phyloP scores from a whole-genome alignment of 1,139 yeast species.

The Lodderomyces theae region DNA sequence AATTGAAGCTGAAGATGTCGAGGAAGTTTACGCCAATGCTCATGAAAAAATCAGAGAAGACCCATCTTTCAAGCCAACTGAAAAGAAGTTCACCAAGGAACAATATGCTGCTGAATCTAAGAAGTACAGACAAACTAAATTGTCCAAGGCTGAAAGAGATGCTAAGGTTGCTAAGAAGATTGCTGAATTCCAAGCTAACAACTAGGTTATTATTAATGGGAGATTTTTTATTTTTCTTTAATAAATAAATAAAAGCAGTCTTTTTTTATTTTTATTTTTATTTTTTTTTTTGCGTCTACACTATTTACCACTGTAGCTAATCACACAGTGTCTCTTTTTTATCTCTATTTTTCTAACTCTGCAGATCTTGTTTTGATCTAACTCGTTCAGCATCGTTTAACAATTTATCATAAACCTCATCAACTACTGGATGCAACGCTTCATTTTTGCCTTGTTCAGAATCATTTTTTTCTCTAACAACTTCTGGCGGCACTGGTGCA shows the following conservation, averaged over 20 bases:
- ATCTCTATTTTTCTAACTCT: background rate
- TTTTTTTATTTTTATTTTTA: background rate
- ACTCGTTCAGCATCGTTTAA: conserved; percentile 65
- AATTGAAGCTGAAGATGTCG: conserved; percentile 94
- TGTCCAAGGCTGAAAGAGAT: conserved; percentile 87
- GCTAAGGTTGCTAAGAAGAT: conserved; percentile 90
- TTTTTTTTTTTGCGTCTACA: too few species aligned
- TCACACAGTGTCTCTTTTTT: too few species aligned
- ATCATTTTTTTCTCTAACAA: background rate
- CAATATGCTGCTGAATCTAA: conserved; percentile 96
- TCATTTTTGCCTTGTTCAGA: conserved; percentile 8
- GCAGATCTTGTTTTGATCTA: conserved; percentile 30
- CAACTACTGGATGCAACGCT: conserved; percentile 43
- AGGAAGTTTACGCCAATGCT: conserved; percentile 93
- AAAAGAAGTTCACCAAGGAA: conserved; percentile 94
- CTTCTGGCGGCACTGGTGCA: too few species aligned
- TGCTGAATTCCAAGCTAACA: conserved; percentile 68
- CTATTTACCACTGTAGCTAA: background rate
- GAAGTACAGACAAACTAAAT: conserved; percentile 86
- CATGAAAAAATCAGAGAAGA: conserved; percentile 95
- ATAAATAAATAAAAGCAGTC: too few species aligned
- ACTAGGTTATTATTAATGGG: background rate
- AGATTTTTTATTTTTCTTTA: background rate
- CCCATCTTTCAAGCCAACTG: conserved; percentile 88
- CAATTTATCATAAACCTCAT: conserved; percentile 68